Evolutionary conservation across 805 yeast species (phyloP).

Genomic region (Candida incommunis): DNA sequence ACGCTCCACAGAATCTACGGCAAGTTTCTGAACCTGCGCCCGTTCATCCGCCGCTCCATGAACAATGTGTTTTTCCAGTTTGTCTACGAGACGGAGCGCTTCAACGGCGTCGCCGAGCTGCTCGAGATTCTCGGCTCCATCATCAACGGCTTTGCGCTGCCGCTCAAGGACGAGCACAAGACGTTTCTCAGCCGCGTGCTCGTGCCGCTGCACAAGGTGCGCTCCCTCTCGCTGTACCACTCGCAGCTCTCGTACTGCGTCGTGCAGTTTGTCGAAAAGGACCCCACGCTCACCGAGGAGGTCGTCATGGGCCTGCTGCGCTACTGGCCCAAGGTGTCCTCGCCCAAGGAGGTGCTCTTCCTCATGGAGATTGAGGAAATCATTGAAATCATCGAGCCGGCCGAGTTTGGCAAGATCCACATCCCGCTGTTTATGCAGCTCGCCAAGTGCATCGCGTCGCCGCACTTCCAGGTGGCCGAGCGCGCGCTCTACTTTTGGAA

Average conservation of each 20-base stretch:
- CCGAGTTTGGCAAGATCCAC: constrained; percentile 81
- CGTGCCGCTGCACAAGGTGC: constrained; percentile 85
- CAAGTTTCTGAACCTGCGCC: constrained; percentile 75
- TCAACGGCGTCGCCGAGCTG: constrained; percentile 90
- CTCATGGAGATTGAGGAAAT: constrained; percentile 93
- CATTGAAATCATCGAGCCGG: constrained; percentile 89
- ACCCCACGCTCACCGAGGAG: constrained; percentile 82
- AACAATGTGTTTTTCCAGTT: constrained; percentile 87
- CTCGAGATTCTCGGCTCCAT: constrained; percentile 91
- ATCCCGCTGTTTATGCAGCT: constrained; percentile 89
- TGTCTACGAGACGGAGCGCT: constrained; percentile 87
- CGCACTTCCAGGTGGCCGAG: constrained; percentile 96
- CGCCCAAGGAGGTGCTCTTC: constrained; percentile 93
- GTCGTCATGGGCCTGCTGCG: constrained; percentile 88
- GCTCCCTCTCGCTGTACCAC: constrained; percentile 78
- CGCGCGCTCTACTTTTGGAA: constrained; percentile 90
- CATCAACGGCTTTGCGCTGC: constrained; percentile 94
- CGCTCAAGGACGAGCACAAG: constrained; percentile 94
- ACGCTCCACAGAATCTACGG: constrained; percentile 94
- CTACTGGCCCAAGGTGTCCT: constrained; percentile 93
- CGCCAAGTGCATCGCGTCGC: constrained; percentile 83
- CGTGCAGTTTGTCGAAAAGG: constrained; percentile 92
- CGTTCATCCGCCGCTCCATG: constrained; percentile 82
- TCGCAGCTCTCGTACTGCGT: constrained; percentile 96
- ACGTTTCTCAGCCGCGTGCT: constrained; percentile 74